Evolutionary conservation across 371 early-diverging fungal genomes (phyloP).

Genomic region (Chytridium lagenaria): DNA sequence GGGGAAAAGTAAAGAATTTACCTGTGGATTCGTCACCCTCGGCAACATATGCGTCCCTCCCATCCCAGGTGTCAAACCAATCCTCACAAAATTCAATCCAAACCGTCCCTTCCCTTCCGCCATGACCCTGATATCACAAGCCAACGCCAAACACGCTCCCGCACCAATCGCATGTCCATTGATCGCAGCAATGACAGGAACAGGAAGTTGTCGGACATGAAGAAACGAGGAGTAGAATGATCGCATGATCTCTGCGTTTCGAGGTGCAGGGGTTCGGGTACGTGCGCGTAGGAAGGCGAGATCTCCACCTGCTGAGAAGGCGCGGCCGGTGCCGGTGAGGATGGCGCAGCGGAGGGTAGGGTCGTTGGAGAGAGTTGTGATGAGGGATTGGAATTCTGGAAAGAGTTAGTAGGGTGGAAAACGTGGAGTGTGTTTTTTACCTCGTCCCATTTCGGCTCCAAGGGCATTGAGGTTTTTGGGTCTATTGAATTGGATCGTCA

Average conservation of each 20-base stretch:
- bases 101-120: slow-evolving; percentile 32
- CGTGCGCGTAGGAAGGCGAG: slow-evolving; percentile 39
- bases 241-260: slow-evolving; percentile 44
- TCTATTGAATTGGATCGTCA: slow-evolving; percentile 38
- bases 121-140: slow-evolving; percentile 42
- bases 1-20: background rate
- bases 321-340: slow-evolving; percentile 41
- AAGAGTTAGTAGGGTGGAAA: background rate
- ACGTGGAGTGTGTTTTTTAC: background rate
- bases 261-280: slow-evolving; percentile 18
- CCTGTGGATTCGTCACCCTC: slow-evolving; percentile 20
- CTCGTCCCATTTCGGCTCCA: slow-evolving; percentile 37
- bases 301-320: slow-evolving; percentile 49
- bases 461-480: slow-evolving; percentile 47
- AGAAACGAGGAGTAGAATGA: slow-evolving; percentile 43
- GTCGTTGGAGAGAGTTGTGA: slow-evolving; percentile 21
- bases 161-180: slow-evolving; percentile 49
- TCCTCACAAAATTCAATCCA: slow-evolving; percentile 48
- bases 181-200: slow-evolving; percentile 48
- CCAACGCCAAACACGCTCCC: slow-evolving; percentile 44
- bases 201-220: slow-evolving; percentile 30
- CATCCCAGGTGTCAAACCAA: slow-evolving; percentile 53
- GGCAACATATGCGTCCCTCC: slow-evolving; percentile 31
- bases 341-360: slow-evolving; percentile 35
- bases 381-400: background rate